Evolutionary conservation across 768 basidiomycete species (phyloP), one percentile per base, ranked within the genome.

Genomic region (Chiua virens): DNA sequence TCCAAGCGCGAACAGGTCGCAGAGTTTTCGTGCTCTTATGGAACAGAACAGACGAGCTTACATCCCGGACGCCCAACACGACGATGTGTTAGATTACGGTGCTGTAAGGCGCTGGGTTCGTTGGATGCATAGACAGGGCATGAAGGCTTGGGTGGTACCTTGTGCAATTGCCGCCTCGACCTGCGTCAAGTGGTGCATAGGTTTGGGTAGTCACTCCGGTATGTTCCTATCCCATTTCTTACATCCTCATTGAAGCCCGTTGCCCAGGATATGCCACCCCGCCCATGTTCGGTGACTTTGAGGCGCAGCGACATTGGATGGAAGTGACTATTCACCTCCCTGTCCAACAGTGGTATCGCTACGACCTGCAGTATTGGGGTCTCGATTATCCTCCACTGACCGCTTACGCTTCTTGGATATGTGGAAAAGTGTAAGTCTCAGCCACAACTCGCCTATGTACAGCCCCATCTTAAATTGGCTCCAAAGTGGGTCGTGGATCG

Each of bases 301-400:
- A 96, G 66, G 93, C 93, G 0, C 93, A 95, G 62, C 75, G 93
- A 47, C 93, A 95, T 69, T 96, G 93, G 93, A 91, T 96, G 89
- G 93, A 95, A 60, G 65, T 96, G 35, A 92, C 90, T 3, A 68
- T 85, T 22, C 87, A 94, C 63, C 73, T 92, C 1, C 89, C 93
- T 0, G 60, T 82, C 18, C 72, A 71, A 14, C 71, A 86, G 54
- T 98, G 95, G 95, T 98, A 98, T 68, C 83, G 72, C 2, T 90
- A 93, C 67, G 90, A 96, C 62, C 75, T 90, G 27, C 81, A 81
- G 32, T 96, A 96, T 62, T 98, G 95, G 95, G 92, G 92, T 0
- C 76, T 98, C 45, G 95, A 98, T 69, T 98, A 98, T 71, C 94
- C 94, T 4, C 94, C 94, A 4, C 62, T 97, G 54, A 97, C 94